phyloP scores from a whole-genome alignment of 108 stramenopile species.

The Hondaea fermentalgiana region DNA sequence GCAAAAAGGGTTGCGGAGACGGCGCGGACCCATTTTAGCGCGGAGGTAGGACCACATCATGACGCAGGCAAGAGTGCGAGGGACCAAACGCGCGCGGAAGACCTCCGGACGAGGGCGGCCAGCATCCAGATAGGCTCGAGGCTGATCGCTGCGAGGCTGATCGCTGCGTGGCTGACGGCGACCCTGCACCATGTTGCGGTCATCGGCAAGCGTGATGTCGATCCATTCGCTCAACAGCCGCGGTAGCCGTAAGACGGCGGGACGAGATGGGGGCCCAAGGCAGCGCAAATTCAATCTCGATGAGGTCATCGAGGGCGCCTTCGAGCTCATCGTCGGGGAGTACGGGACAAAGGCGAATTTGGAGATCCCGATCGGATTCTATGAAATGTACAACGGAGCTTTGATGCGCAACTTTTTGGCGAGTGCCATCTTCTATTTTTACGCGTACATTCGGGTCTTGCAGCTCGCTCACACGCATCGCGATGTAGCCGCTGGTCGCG shows the following conservation, averaged over 20 bases:
- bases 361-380: neutral
- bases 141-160: too few species aligned
- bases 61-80: too few species aligned
- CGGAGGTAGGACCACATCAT: too few species aligned
- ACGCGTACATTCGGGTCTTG: neutral
- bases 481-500: neutral
- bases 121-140: too few species aligned
- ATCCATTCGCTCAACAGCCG: neutral
- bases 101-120: too few species aligned
- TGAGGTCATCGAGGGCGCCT: neutral
- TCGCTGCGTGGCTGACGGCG: too few species aligned
- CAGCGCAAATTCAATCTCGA: neutral
- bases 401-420: conserved; percentile 7
- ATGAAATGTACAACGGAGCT: neutral
- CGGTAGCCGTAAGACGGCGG: neutral
- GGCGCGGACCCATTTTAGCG: too few species aligned
- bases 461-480: neutral
- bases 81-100: too few species aligned
- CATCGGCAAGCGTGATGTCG: neutral
- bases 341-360: neutral
- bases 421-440: neutral
- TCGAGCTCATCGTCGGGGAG: neutral
- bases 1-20: too few species aligned
- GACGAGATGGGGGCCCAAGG: neutral
- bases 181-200: neutral